phyloP scores from a whole-genome alignment of 2,329 filamentous ascomycete genomes.

The Conoideocrella luteorostrata region DNA sequence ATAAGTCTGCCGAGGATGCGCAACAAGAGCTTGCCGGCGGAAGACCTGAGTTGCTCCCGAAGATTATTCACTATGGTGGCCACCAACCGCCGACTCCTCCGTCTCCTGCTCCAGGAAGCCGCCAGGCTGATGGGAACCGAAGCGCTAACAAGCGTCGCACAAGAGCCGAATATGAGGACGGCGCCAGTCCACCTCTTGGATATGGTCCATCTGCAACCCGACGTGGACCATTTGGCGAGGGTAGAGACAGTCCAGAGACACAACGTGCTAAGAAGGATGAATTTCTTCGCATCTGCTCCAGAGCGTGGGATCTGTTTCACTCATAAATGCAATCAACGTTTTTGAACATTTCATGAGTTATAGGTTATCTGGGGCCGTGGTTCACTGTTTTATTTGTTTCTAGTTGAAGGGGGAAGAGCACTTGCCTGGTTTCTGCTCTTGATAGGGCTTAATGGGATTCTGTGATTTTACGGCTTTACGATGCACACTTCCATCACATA shows the following conservation, averaged over 20 bases:
- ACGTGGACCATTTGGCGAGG: constrained; percentile 70
- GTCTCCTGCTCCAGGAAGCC: constrained; percentile 58
- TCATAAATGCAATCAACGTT: constrained; percentile 47
- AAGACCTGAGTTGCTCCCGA: constrained; percentile 85
- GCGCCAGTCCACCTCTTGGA: constrained; percentile 76
- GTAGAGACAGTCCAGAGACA: constrained; percentile 75
- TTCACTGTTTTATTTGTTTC: too few relatives aligned
- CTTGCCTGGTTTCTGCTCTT: too few relatives aligned
- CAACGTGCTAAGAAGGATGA: constrained; percentile 85
- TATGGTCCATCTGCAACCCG: constrained; percentile 58
- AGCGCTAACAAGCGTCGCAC: constrained; percentile 66
- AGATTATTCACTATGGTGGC: constrained; percentile 90
- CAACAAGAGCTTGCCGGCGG: constrained; percentile 85
- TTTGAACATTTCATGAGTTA: too few relatives aligned
- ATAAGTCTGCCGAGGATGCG: constrained; percentile 91
- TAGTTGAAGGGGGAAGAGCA: too few relatives aligned
- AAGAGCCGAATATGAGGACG: constrained; percentile 90
- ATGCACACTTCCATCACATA: neutral
- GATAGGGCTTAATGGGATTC: neutral
- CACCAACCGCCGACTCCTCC: constrained; percentile 91
- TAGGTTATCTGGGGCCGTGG: too few relatives aligned
- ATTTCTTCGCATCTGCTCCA: constrained; percentile 77
- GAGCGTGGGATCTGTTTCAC: constrained; percentile 96
- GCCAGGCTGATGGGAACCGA: constrained; percentile 43
- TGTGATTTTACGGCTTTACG: neutral